phyloP scores from a whole-genome alignment of 257 asterid genomes.

The Craterostigma plantagineum region DNA sequence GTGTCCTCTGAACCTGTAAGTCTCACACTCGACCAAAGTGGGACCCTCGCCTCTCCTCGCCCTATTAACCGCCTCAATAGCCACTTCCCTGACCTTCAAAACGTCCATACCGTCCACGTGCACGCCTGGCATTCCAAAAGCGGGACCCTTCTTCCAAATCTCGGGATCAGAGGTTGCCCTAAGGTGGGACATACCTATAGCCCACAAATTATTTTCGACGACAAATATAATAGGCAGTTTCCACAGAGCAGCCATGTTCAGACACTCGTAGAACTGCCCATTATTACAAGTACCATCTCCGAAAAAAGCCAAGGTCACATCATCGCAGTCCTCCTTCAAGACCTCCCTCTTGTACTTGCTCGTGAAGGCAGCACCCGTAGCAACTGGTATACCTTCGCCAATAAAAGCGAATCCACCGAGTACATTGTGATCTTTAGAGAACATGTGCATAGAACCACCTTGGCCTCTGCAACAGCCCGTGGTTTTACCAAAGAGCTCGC shows the following conservation, averaged over 20 bases:
- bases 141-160: conserved; percentile 95
- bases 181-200: conserved; percentile 94
- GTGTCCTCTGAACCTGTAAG: conserved; percentile 88
- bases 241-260: conserved; percentile 97
- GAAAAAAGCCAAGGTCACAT: conserved; percentile 73
- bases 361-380: conserved; percentile 90
- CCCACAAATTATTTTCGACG: conserved; percentile 96
- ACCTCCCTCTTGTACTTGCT: conserved; percentile 81
- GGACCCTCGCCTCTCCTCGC: conserved; percentile 96
- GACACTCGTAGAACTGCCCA: conserved; percentile 88
- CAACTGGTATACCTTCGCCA: conserved; percentile 92
- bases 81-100: conserved; percentile 90
- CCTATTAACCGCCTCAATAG: conserved; percentile 65
- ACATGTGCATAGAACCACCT: conserved; percentile 99
- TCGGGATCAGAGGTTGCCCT: conserved; percentile 84
- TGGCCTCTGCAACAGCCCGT: conserved; percentile 97
- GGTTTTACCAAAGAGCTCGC: conserved; percentile 92
- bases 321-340: conserved; percentile 67
- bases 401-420: conserved; percentile 95
- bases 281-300: conserved; percentile 94
- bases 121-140: conserved; percentile 93
- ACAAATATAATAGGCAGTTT: conserved; percentile 83
- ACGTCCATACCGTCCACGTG: conserved; percentile 98
- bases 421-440: conserved; percentile 82
- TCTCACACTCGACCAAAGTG: conserved; percentile 85